phyloP scores from a whole-genome alignment of 495 filamentous ascomycete genomes.

The Penicillium herquei region DNA sequence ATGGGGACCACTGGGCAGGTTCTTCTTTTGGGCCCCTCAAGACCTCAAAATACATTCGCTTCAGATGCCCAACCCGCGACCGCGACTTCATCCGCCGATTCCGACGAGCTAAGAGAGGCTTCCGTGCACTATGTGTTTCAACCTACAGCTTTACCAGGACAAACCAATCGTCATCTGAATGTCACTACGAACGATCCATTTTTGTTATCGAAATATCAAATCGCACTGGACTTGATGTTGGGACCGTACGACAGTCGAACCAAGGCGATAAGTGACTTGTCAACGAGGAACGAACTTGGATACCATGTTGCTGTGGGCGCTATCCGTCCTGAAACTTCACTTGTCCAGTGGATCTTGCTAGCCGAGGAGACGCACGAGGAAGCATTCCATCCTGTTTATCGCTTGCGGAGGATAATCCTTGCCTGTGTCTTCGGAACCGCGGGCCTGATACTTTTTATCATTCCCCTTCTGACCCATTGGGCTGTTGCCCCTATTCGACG shows the following conservation, averaged over 20 bases:
- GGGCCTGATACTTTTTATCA: slow-evolving; percentile 62
- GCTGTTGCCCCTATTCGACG: slow-evolving; percentile 77
- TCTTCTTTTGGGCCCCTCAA: slow-evolving; percentile 64
- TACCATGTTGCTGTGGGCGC: slow-evolving; percentile 66
- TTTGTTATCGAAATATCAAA: slow-evolving; percentile 53
- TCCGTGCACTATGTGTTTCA: slow-evolving; percentile 43
- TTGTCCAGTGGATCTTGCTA: slow-evolving; percentile 79
- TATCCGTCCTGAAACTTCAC: slow-evolving; percentile 57
- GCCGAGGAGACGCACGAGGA: slow-evolving; percentile 74
- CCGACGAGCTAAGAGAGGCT: slow-evolving; percentile 17
- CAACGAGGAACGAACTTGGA: slow-evolving; percentile 67
- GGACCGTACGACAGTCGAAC: slow-evolving; percentile 44
- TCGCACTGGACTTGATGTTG: slow-evolving; percentile 54
- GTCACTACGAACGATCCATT: slow-evolving; percentile 53
- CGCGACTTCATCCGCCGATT: slow-evolving; percentile 14
- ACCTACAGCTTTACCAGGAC: slow-evolving; percentile 29
- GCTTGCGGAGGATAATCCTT: slow-evolving; percentile 72
- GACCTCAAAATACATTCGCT: slow-evolving; percentile 63
- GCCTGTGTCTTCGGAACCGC: slow-evolving; percentile 82
- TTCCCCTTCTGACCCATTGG: slow-evolving; percentile 75
- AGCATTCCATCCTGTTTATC: slow-evolving; percentile 70
- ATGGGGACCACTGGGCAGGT: slow-evolving; percentile 64
- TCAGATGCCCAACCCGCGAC: slow-evolving; percentile 23
- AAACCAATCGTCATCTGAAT: slow-evolving; percentile 46
- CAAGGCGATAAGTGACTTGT: slow-evolving; percentile 63